phyloP scores from a whole-genome alignment of 2,329 filamentous ascomycete species.

The Exophiala calicioides region DNA sequence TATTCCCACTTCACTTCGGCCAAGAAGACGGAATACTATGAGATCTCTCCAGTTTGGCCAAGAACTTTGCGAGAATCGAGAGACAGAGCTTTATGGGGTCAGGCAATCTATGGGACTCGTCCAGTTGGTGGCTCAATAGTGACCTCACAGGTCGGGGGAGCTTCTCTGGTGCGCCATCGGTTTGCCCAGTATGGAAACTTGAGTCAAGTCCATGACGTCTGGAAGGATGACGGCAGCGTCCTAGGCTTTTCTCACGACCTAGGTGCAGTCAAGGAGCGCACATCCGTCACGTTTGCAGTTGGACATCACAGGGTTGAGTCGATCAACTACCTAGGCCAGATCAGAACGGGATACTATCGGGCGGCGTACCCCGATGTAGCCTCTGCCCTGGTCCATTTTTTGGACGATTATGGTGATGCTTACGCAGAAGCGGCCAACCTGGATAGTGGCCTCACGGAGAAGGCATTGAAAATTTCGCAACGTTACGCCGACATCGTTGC shows the following conservation, averaged over 20 bases:
- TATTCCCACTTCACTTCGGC: slow-evolving; percentile 31
- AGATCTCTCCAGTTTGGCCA: slow-evolving; percentile 33
- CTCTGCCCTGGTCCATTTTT: slow-evolving; percentile 41
- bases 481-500: slow-evolving; percentile 47
- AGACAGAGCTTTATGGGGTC: slow-evolving; percentile 45
- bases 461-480: slow-evolving; percentile 33
- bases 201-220: slow-evolving; percentile 29
- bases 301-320: slow-evolving; percentile 44
- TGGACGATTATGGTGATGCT: slow-evolving; percentile 44
- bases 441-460: slow-evolving; percentile 36
- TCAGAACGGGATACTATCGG: slow-evolving; percentile 45
- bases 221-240: slow-evolving; percentile 34
- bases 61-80: slow-evolving; percentile 40
- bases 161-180: slow-evolving; percentile 33
- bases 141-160: slow-evolving; percentile 36
- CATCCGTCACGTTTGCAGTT: slow-evolving; percentile 44
- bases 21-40: slow-evolving; percentile 38
- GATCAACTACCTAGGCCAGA: slow-evolving; percentile 45
- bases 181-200: slow-evolving; percentile 39
- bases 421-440: slow-evolving; percentile 37
- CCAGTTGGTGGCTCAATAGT: slow-evolving; percentile 33
- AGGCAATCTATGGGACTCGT: slow-evolving; percentile 43
- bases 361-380: slow-evolving; percentile 37
- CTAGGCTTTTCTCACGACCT: slow-evolving; percentile 44
- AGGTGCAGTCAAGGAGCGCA: slow-evolving; percentile 33